Percentiles rank a stretch among this genome's conserved stretches.
phyloP scores from a whole-genome alignment of 495 filamentous ascomycete genomes.

The Xylaria acuta region DNA sequence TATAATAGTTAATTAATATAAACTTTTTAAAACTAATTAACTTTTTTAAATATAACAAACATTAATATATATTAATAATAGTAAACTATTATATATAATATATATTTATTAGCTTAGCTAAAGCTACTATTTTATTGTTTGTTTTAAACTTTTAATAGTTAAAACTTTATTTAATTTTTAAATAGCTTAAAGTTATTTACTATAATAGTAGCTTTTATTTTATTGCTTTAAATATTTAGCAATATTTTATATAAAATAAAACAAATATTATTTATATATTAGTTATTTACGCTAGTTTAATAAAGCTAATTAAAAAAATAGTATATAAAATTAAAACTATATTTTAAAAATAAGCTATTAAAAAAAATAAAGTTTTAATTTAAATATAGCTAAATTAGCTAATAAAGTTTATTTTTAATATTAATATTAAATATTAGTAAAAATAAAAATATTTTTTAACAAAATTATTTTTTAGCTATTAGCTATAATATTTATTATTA shows the following conservation, averaged over 20 bases:
- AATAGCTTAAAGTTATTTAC: neutral
- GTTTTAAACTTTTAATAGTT: neutral
- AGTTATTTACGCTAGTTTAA: neutral
- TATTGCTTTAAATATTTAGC: neutral
- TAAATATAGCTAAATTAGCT: neutral
- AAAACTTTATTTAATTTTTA: neutral
- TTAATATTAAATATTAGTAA: neutral
- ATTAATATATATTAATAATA: neutral
- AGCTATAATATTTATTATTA: neutral
- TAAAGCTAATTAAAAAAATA: neutral
- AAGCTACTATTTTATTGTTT: neutral
- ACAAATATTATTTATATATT: neutral
- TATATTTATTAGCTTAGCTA: conserved; percentile 10
- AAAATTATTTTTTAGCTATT: neutral
- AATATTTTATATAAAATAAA: neutral
- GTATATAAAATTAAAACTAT: neutral
- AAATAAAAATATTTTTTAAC: neutral
- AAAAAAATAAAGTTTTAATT: neutral
- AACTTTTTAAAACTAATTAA: neutral
- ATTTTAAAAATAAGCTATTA: neutral
- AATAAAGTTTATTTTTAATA: neutral
- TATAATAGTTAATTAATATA: neutral
- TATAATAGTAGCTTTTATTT: neutral
- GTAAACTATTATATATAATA: neutral
- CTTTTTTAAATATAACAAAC: neutral